phyloP scores from a whole-genome alignment of 2,329 filamentous ascomycete species.

The Exophiala mesophila region DNA sequence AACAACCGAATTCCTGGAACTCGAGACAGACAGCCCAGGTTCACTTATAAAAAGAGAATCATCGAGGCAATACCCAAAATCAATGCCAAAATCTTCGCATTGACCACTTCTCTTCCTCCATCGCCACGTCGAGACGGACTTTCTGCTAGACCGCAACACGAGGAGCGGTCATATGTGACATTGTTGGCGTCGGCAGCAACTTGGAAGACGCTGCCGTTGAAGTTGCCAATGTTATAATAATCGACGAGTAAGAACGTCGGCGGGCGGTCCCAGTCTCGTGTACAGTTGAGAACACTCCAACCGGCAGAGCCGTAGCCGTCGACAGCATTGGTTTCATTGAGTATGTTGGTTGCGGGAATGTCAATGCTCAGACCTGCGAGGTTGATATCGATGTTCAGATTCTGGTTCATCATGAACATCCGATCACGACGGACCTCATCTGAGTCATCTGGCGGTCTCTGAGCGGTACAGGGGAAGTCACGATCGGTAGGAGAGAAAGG shows the following conservation, averaged over 20 bases:
- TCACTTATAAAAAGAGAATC: background rate
- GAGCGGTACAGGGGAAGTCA: conserved; percentile 69
- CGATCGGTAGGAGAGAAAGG: conserved; percentile 70
- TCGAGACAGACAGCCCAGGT: too few species aligned
- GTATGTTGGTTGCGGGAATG: conserved; percentile 64
- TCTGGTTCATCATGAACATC: conserved; percentile 85
- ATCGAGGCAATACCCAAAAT: background rate
- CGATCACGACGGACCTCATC: conserved; percentile 51
- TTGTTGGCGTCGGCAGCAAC: conserved; percentile 67
- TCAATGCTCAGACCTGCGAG: conserved; percentile 60
- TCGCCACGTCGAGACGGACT: background rate
- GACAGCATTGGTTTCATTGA: conserved; percentile 68
- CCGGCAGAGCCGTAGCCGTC: conserved; percentile 64
- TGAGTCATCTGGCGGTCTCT: conserved; percentile 62
- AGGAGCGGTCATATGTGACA: conserved; percentile 57
- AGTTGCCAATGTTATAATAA: conserved; percentile 70
- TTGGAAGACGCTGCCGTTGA: conserved; percentile 70
- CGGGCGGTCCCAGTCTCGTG: conserved; percentile 58
- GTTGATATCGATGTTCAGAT: conserved; percentile 73
- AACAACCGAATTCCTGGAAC: too few species aligned
- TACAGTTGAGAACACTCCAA: conserved; percentile 58
- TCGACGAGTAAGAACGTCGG: conserved; percentile 80
- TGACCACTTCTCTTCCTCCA: background rate
- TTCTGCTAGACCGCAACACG: conserved; percentile 32
- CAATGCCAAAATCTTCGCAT: background rate